Evolutionary conservation across 345 rosid genomes (phyloP).

Genomic region (Psidium guajava): DNA sequence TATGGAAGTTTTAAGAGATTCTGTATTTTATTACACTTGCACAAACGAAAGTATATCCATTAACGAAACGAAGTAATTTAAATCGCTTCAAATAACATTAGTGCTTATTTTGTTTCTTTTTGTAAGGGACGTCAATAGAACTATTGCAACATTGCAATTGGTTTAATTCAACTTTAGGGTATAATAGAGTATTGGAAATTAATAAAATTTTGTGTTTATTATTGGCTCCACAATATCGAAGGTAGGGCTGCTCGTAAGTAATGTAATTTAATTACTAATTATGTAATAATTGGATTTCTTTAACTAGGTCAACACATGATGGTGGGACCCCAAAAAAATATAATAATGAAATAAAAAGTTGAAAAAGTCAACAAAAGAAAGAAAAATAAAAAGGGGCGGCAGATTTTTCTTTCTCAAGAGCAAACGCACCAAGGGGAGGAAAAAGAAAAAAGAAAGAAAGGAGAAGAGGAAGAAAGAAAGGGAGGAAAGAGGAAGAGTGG

Average conservation of each 20-base stretch:
- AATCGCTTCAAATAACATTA: not conserved
- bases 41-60: not conserved
- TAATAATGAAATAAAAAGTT: too few species aligned
- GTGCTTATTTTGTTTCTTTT: not conserved
- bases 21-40: not conserved
- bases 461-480: too few species aligned
- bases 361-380: too few species aligned
- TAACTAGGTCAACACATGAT: too few species aligned
- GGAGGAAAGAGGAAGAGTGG: too few species aligned
- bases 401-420: too few species aligned
- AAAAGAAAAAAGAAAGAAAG: too few species aligned
- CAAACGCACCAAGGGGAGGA: too few species aligned
- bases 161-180: not conserved
- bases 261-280: not conserved
- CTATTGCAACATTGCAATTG: not conserved
- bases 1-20: not conserved
- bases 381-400: too few species aligned
- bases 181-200: not conserved
- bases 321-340: too few species aligned
- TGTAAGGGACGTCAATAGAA: not conserved
- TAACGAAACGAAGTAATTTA: not conserved
- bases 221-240: not conserved
- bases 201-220: not conserved
- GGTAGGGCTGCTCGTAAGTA: not conserved
- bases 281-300: too few species aligned